A percentile compares a stretch with the other conserved stretches of the same genome.
These are phyloP conservation scores for Lachancea dasiensis DNA, from an alignment of 805 yeast genomes.

Conservation along the genomic window DNA sequence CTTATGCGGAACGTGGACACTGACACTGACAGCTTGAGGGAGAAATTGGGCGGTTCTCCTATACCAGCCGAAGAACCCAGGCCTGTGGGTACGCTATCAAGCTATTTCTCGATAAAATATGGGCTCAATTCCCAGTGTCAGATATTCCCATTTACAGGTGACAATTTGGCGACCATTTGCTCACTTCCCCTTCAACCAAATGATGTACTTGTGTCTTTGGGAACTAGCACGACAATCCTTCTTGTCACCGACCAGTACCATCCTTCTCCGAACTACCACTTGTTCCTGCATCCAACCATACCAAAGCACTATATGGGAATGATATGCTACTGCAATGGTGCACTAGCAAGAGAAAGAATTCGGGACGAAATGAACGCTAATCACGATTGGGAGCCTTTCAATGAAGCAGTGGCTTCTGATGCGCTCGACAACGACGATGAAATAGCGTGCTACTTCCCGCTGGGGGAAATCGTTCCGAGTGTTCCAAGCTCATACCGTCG, in stretches of 20 bases:
- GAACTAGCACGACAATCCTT: conserved; percentile 87
- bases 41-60: conserved; percentile 38
- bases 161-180: conserved; percentile 81
- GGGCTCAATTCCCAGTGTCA: conserved; percentile 54
- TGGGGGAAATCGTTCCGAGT: conserved; percentile 89
- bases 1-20: conserved; percentile 40
- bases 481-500: conserved; percentile 58
- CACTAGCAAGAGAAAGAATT: conserved; percentile 75
- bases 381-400: conserved; percentile 56
- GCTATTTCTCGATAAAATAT: conserved; percentile 58
- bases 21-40: conserved; percentile 25
- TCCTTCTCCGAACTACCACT: conserved; percentile 77
- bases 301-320: conserved; percentile 80
- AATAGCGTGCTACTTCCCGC: conserved; percentile 78
- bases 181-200: conserved; percentile 71
- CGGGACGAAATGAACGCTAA: conserved; percentile 46
- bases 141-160: conserved; percentile 81
- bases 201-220: conserved; percentile 76
- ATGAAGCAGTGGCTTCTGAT: conserved; percentile 36
- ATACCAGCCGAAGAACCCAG: conserved; percentile 41
- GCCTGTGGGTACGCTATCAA: conserved; percentile 43
- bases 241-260: conserved; percentile 70
- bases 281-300: conserved; percentile 82
- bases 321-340: conserved; percentile 91
- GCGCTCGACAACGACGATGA: conserved; percentile 39